These are phyloP conservation scores for Houttuynia cordata DNA, from an alignment of 164 flowering plant genomes.

Conservation along the genomic window DNA sequence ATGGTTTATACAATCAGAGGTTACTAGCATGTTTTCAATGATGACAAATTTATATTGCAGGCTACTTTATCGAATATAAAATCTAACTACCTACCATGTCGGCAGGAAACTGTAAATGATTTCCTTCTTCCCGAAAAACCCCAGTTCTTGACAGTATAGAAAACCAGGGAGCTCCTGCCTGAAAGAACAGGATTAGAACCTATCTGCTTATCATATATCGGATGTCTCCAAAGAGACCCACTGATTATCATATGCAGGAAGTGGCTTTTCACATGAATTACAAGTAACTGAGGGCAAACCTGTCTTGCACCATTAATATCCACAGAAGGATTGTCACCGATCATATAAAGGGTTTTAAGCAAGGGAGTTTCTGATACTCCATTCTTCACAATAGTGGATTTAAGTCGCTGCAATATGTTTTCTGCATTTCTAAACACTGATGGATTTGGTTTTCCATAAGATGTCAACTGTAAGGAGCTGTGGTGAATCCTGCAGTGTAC, in stretches of 20 bases:
- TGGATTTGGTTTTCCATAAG: slow-evolving; percentile 81
- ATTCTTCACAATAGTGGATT: slow-evolving; percentile 4
- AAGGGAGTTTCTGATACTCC: slow-evolving; percentile 12
- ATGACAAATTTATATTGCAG: no score
- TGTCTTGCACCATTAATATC: slow-evolving; percentile 79
- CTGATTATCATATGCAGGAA: not conserved
- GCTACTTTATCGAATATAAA: not conserved
- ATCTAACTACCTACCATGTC: slow-evolving; percentile 33
- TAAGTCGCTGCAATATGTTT: slow-evolving; percentile 31
- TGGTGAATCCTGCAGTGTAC: slow-evolving; percentile 47
- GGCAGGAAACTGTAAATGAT: slow-evolving; percentile 60
- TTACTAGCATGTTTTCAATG: no score
- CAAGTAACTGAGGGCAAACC: slow-evolving; percentile 29
- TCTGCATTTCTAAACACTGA: slow-evolving; percentile 75
- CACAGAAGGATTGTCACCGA: slow-evolving; percentile 86
- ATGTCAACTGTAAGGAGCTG: slow-evolving; percentile 42
- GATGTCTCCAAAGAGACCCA: no score
- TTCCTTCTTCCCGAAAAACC: slow-evolving; percentile 55
- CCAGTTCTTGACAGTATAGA: slow-evolving; percentile 89
- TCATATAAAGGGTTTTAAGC: slow-evolving; percentile 70
- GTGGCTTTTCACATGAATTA: not conserved
- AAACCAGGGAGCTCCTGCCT: slow-evolving; percentile 95
- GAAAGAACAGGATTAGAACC: slow-evolving; percentile 5
- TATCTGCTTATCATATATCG: no score
- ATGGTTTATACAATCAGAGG: not conserved